Base-by-base conservation (phyloP, 768 basidiomycete species). In the Xerocomellus dryophilus region DNA sequence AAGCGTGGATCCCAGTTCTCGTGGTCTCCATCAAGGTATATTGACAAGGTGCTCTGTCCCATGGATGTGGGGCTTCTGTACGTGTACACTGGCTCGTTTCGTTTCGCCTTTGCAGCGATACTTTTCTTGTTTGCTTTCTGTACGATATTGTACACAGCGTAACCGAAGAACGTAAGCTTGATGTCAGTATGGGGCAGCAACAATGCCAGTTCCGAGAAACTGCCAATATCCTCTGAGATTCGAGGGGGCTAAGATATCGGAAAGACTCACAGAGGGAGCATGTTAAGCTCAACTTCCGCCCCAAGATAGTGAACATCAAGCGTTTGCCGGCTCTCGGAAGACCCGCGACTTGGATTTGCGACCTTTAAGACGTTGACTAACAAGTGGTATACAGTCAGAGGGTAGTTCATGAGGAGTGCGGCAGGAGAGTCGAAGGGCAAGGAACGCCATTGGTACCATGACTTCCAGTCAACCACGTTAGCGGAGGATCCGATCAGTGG, bases 181-280 rank as follows among this genome's bases (percentile, higher is more conserved):
- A 78, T 66, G 55, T 79, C 76, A 18, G 76, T 76, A 57, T 78
- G 61, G 17, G 76, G 77, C 17, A 77, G 60, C 35, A 78, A 62
- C 21, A 80, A 61, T 5, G 76, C 79, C 35, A 80, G 61, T 57
- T 80, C 78, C 14, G 74, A 72, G 58, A 77, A 79, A 32, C 79
- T 77, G 48, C 29, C 27, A 36, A 44, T 15, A 21, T 21, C n/a
- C 11, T 53, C 20, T 53, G 47, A 48, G 47, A 23, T 17, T 18
- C 15, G 39, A 49, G 34, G 29, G 21, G 29, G 23, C 3, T 2
- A 9, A 32, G 8, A 25, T 25, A 41, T 15, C 23, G 18, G 18
- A 51, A 32, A 10, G 17, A 71, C 75, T 27, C 42, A 78, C 77
- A 74, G 46, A 15, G 74, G 77, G 32, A 76, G 61, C 59, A 71